Evolutionary conservation across 176 grass and related monocot species (phyloP).

Genomic region (Neostapfia colusana): DNA sequence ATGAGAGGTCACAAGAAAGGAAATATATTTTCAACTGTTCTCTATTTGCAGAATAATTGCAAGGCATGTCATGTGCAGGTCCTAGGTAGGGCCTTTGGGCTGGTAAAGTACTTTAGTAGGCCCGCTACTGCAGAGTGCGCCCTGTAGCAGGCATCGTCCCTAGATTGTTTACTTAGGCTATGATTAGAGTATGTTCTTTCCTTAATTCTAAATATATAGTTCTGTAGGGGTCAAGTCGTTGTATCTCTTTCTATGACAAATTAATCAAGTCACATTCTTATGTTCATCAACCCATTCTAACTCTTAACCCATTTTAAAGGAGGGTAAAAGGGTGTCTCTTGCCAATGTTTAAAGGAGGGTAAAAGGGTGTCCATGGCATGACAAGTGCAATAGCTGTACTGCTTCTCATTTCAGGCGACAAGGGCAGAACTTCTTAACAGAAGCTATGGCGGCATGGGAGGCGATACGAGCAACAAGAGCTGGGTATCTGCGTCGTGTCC

Average conservation of each 20-base stretch:
- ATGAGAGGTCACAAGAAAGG: constrained; percentile 21
- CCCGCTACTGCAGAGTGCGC: no score
- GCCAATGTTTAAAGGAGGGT: not conserved
- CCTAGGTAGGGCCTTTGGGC: not conserved
- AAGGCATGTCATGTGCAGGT: not conserved
- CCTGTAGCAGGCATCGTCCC: no score
- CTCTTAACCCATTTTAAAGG: not conserved
- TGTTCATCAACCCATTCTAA: not conserved
- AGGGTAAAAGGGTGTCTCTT: not conserved
- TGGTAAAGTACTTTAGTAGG: not conserved
- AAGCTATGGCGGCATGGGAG: not conserved
- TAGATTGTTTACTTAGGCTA: no score
- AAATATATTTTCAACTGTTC: constrained; percentile 25
- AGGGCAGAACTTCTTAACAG: not conserved
- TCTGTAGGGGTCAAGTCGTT: no score
- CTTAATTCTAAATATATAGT: no score
- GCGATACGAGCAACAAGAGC: not conserved
- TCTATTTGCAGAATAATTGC: not conserved
- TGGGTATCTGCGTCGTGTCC: no score
- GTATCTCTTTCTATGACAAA: no score
- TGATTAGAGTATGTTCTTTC: no score
- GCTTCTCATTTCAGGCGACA: not conserved
- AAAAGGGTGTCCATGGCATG: not conserved
- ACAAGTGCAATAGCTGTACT: no score
- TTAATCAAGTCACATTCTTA: not conserved